Base-by-base conservation (phyloP, 2,329 filamentous ascomycete genomes). In the Aspergillus novofumigatus region DNA sequence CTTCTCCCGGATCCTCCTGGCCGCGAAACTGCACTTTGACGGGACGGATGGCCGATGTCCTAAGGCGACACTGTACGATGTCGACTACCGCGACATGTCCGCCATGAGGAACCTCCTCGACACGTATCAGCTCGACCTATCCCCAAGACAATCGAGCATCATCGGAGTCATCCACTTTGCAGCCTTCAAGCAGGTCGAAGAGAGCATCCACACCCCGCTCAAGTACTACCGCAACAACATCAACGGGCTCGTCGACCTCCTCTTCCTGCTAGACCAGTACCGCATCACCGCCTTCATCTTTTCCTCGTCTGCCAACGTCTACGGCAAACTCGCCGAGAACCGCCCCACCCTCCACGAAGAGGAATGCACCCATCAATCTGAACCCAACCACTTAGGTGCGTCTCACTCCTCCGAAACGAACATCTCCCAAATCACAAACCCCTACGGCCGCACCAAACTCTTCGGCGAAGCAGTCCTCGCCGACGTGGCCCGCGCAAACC, bases 191-290 rank as follows among this genome's bases (percentile, higher is more conserved):
- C 84, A 85, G 1, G 85, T 88, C 0, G 80, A 81, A 28, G 85
- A 89, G 63, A 87, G 83, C 47, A 87, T 88, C 59, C 70, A 73
- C 28, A 74, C 78, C 57, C 86, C 86, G 0, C 71, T 88, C 55
- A 81, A 81, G 57, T 89, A 89, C 71, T 89, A 88, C 70, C 78
- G 80, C 58, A 89, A 88, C 75, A 89, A 89, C 59, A 84, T 88
- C 32, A 82, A 81, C 63, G 86, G 86, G 0, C 74, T 88, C 4
- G 77, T 88, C 49, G 78, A 85, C 57, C 81, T 89, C 56, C 78
- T 86, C 28, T 71, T 77, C 21, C 75, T 81, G 4, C 78, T 88
- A 48, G 80, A 81, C 52, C 78, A 84, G 57, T 84, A 83, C 64
- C 77, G 80, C 35, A 85, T 88, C 71, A 86, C 84, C 64, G 86